phyloP scores from a whole-genome alignment of 2,329 filamentous ascomycete species.

The Colletotrichum somersetense region DNA sequence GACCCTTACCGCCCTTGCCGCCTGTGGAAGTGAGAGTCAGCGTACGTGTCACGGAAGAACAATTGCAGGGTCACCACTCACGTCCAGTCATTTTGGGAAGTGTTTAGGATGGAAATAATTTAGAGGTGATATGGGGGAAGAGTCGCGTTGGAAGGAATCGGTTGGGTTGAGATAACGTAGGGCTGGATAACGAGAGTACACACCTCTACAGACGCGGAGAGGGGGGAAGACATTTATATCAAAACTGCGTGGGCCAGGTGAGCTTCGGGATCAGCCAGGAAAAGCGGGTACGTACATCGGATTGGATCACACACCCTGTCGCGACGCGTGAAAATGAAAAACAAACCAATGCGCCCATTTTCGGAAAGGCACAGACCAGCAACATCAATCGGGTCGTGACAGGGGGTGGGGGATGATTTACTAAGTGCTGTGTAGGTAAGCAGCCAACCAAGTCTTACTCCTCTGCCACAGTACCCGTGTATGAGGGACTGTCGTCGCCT shows the following conservation, averaged over 20 bases:
- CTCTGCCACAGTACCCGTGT: background rate
- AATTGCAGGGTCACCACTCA: conserved; percentile 61
- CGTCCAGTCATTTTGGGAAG: conserved; percentile 77
- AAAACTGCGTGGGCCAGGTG: conserved; percentile 23
- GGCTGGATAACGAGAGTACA: conserved; percentile 5
- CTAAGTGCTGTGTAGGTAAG: too few species aligned
- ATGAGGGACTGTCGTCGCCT: background rate
- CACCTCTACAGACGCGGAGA: conserved; percentile 8
- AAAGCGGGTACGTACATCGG: conserved; percentile 31
- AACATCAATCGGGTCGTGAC: background rate
- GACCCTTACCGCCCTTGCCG: conserved; percentile 96
- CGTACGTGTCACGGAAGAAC: background rate
- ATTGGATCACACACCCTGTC: conserved; percentile 8
- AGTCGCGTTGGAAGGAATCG: conserved; percentile 1
- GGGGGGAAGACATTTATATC: conserved; percentile 40
- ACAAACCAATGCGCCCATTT: conserved; percentile 24
- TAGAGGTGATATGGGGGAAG: background rate
- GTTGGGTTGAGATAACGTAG: conserved; percentile 30
- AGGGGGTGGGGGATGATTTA: background rate
- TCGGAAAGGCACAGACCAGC: conserved; percentile 24
- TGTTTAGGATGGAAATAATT: background rate
- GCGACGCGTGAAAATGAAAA: conserved; percentile 22
- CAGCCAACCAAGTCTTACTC: conserved; percentile 6
- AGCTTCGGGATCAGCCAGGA: conserved; percentile 41
- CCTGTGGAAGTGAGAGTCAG: conserved; percentile 61